These are phyloP conservation scores for Fusarium denticulatum DNA, from an alignment of 2,329 filamentous ascomycete species.

Conservation along the genomic window DNA sequence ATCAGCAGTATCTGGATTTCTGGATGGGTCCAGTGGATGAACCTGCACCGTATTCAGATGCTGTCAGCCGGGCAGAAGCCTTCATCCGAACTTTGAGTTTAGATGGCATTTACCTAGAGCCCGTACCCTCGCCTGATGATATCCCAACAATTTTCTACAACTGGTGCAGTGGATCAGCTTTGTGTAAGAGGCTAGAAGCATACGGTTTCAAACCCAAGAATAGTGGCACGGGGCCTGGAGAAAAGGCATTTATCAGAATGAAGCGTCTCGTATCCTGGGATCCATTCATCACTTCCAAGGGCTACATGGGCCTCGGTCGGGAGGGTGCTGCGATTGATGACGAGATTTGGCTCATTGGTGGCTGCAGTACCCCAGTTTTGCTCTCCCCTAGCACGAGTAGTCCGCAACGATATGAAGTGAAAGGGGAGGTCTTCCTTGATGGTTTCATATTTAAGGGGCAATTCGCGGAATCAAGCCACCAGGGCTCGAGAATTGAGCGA, in stretches of 20 bases:
- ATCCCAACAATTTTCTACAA: not conserved
- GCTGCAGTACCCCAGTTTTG: not conserved
- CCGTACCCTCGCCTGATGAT: not conserved
- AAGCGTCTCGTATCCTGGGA: not conserved
- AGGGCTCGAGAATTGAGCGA: not conserved
- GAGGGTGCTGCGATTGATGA: not conserved
- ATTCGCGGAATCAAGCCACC: not conserved
- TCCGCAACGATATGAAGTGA: not conserved
- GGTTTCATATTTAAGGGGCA: not conserved
- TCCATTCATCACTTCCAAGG: not conserved
- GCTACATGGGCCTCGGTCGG: not conserved
- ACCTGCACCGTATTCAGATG: not conserved
- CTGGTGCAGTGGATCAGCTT: not conserved
- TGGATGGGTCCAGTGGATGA: not conserved
- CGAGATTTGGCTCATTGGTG: not conserved
- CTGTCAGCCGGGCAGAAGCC: not conserved
- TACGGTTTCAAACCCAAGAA: not conserved
- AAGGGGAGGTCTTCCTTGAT: not conserved
- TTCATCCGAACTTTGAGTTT: not conserved
- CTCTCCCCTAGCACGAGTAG: not conserved
- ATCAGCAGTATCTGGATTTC: not conserved
- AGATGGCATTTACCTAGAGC: not conserved
- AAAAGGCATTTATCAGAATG: not conserved
- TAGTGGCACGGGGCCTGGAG: not conserved
- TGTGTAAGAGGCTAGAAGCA: not conserved